Conservation (phyloP, 2,329 filamentous ascomycete genomes). For the Rugonectria rugulosa region DNA sequence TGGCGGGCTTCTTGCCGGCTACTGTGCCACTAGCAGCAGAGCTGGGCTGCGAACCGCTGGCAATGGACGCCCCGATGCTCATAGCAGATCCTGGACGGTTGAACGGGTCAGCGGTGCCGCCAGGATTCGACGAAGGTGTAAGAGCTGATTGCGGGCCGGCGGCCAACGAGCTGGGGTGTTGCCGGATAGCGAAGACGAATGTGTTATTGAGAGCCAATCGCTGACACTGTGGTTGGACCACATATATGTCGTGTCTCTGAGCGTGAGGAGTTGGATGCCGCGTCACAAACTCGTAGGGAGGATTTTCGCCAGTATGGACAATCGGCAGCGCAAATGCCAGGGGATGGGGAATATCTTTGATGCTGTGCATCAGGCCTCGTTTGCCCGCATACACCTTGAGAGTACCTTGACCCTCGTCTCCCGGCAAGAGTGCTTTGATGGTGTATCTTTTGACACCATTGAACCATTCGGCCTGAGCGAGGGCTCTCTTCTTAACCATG, state of each 20-base stretch:
- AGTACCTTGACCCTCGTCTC: conserved; percentile 87
- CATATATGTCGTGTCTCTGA: conserved; percentile 96
- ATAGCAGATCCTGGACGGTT: conserved; percentile 67
- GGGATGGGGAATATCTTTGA: conserved; percentile 94
- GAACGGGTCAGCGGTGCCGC: conserved; percentile 66
- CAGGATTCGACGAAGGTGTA: conserved; percentile 57
- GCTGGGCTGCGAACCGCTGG: conserved; percentile 64
- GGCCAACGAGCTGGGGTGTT: conserved; percentile 74
- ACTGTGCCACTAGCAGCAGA: conserved; percentile 59
- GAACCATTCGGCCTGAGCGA: conserved; percentile 93
- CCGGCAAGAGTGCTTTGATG: conserved; percentile 88
- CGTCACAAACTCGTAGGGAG: conserved; percentile 90
- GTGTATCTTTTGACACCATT: conserved; percentile 89
- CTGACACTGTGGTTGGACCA: conserved; percentile 93
- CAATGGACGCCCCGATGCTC: conserved; percentile 69
- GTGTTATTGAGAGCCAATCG: conserved; percentile 93
- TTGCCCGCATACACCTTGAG: conserved; percentile 95
- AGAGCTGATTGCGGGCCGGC: conserved; percentile 45
- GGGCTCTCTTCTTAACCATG: conserved; percentile 80
- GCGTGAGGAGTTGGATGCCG: conserved; percentile 96
- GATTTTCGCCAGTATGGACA: conserved; percentile 89
- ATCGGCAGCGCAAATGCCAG: conserved; percentile 90
- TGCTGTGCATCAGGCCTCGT: conserved; percentile 94
- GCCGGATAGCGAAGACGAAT: conserved; percentile 94
- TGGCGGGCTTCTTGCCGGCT: conserved; percentile 83